phyloP scores from a whole-genome alignment of 1,284 basidiomycete genomes.

The Ceratobasidium theobromae region DNA sequence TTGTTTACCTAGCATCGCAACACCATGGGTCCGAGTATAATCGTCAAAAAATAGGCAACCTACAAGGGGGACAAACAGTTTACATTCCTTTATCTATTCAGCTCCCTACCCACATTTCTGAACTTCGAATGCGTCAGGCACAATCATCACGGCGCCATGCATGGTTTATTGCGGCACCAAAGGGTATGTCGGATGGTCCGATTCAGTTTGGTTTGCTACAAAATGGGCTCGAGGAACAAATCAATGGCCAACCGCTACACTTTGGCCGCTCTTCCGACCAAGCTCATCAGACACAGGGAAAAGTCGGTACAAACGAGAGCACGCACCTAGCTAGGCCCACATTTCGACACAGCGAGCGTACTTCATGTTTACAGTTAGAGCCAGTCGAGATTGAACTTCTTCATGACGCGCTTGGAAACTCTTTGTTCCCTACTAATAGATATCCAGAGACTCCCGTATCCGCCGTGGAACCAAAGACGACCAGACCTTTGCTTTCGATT shows the following conservation, averaged over 20 bases:
- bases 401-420: slow-evolving; percentile 24
- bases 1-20: slow-evolving; percentile 68
- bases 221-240: too few relatives aligned
- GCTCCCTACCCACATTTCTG: slow-evolving; percentile 61
- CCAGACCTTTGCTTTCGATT: background rate
- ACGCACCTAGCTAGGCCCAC: too few relatives aligned
- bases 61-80: slow-evolving; percentile 55
- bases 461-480: background rate
- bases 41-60: slow-evolving; percentile 68
- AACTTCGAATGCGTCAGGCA: slow-evolving; percentile 63
- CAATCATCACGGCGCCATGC: slow-evolving; percentile 33
- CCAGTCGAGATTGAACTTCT: slow-evolving; percentile 1
- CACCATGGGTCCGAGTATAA: slow-evolving; percentile 80
- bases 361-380: background rate
- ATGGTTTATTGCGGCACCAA: background rate
- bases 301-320: too few relatives aligned
- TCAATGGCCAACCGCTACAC: too few relatives aligned
- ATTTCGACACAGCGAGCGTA: too few relatives aligned
- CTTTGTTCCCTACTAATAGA: background rate
- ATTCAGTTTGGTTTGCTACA: too few relatives aligned
- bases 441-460: background rate
- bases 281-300: too few relatives aligned
- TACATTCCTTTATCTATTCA: slow-evolving; percentile 75
- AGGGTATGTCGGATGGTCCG: too few relatives aligned
- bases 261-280: too few relatives aligned